Evolutionary conservation across 164 flowering plant species (phyloP).

Genomic region (Berberis vulgaris): DNA sequence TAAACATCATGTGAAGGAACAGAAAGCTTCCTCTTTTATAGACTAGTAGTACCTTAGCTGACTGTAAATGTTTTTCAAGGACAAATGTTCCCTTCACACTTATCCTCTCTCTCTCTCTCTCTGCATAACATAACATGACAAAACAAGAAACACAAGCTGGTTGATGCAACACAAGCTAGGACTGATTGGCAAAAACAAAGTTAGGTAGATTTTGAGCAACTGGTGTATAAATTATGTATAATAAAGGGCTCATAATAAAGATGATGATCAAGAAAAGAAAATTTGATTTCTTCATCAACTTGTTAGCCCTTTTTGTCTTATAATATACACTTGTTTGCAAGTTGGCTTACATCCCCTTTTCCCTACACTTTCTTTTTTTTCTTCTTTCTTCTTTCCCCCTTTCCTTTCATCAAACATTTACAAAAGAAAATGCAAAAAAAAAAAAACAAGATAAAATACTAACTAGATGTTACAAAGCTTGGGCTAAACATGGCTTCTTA

Average conservation of each 20-base stretch:
- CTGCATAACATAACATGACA: too few relatives aligned
- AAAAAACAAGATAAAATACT: background rate
- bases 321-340: conserved; percentile 32
- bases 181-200: background rate
- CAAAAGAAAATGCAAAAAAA: conserved; percentile 17
- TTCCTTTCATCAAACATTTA: too few relatives aligned
- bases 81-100: too few relatives aligned
- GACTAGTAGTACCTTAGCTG: too few relatives aligned
- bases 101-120: background rate
- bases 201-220: background rate
- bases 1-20: too few relatives aligned
- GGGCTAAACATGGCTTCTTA: conserved; percentile 49
- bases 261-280: background rate
- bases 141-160: background rate
- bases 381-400: background rate
- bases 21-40: too few relatives aligned
- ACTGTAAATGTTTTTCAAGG: too few relatives aligned
- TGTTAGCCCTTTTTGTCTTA: conserved; percentile 9
- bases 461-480: conserved; percentile 31
- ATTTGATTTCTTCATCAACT: conserved; percentile 16
- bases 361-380: conserved; percentile 2
- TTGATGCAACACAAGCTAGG: background rate
- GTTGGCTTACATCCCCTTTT: conserved; percentile 22
- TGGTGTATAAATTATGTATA: background rate
- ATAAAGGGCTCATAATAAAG: background rate